Evolutionary conservation across 106 monocot genomes (phyloP), one percentile per base, ranked within the genome.

Genomic region (Gastrodia elata): DNA sequence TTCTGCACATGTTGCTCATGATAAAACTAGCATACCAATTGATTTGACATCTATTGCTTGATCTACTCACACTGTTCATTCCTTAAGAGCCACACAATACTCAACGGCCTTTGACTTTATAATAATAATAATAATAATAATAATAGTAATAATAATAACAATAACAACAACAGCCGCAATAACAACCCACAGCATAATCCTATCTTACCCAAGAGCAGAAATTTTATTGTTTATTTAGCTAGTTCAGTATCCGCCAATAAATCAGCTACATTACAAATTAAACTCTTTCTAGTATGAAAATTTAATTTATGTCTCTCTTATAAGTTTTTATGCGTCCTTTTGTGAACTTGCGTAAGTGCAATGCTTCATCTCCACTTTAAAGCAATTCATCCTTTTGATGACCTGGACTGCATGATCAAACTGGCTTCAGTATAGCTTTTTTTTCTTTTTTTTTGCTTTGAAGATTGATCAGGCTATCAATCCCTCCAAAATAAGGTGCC

Each of bases 381-480:
- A 32, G 61, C 61, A 61, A 13, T 61, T 24, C 22, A 28, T 61
- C 61, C 2, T 61, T 52, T 61, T 61, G 61, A 5, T 30, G 61
- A 61, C 11, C 61, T 61, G 32, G 61, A 61, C 9, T 61, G 61
- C 32, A 61, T 61, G 61, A 61, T 61, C 61, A 13, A 67, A n/a
- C 69, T 11, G 10, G 2, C 27, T 24, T 69, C n/a, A 35, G 2
- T 40, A 3, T 69, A 36, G 38, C 18, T 40, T 25, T 37, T 69
- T 69, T 28, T 2, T 36, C 39, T 20, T 24, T 9, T 73, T 58
- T 52, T 20, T 24, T 9, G 69, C 44, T 52, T 52, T 77, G 18
- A 38, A 97, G 96, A 77, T 97, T 78, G 97, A 97, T 78, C 93
- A 85, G 72, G 75, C 79, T 43, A 67, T 84, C 56, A 86, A 93